Evolutionary conservation across 1,284 basidiomycete genomes (phyloP), one percentile per base, ranked within the genome.

Genomic region (Sphagnurus paluster): DNA sequence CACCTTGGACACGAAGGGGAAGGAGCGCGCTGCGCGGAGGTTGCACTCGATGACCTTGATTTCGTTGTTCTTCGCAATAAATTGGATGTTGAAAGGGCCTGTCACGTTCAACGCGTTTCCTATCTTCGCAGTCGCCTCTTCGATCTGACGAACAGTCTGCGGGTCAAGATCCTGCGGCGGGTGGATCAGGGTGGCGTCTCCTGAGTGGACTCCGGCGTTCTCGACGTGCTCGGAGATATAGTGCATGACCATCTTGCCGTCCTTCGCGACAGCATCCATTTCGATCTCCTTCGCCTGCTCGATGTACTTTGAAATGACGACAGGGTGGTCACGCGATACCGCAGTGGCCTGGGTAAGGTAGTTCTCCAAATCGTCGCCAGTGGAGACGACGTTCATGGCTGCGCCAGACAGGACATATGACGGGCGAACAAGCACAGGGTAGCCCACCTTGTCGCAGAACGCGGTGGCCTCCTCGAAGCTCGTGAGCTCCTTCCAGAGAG

Each of bases 41-140:
- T 99, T 99, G 73, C 96, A 99, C 69, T 99, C 96, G 66, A 99
- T 99, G 59, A 99, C 96, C 80, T 99, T 98, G 80, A 98, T 98
- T 69, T 98, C 96, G 74, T 98, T 98, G 74, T 98, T 90, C 81
- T 99, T 99, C 48, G 95, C 95, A 60, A 99, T 98, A 74, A 99
- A 98, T 74, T 99, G 97, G 65, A 99, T 99, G 70, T 99, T 99
- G 82, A 91, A 98, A 2, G 96, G 97, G 20, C 96, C 97, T 3
- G 96, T 98, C 43, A 99, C 94, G 66, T 99, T 97, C 49, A 99
- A 82, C n/a, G 95, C 95, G 54, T 93, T 89, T 23, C 93, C 96
- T 55, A 99, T 98, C 80, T 98, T 99, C 37, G 86, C 85, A 1
- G 96, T 98, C 13, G 96, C 96, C 59, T 94, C 91, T 67, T 95